These are phyloP conservation scores for Pseudoscleropodium purum DNA, from an alignment of 225 moss, liverwort and hornwort species.

Conservation along the genomic window DNA sequence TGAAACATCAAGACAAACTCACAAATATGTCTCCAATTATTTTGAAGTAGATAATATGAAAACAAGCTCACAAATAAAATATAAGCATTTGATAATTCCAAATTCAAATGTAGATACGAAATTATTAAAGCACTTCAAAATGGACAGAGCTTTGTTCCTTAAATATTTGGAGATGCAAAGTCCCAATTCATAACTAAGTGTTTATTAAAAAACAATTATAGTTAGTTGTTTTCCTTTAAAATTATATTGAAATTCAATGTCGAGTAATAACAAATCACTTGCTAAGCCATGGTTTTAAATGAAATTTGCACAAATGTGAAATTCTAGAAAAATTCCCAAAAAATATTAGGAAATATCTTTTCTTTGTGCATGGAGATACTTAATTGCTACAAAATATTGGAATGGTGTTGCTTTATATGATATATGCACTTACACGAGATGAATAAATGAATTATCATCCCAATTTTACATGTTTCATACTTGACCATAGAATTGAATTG, in stretches of 20 bases:
- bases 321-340: neutral
- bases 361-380: neutral
- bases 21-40: neutral
- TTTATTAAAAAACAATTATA: neutral
- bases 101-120: neutral
- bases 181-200: no score
- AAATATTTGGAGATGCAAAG: no score
- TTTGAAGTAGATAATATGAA: neutral
- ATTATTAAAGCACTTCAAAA: no score
- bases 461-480: neutral
- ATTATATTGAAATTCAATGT: neutral
- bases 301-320: neutral
- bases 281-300: neutral
- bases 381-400: neutral
- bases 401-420: neutral
- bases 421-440: fast-evolving
- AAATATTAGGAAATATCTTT: neutral
- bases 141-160: no score
- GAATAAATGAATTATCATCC: neutral
- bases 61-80: neutral
- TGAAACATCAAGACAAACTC: neutral
- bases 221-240: fast-evolving
- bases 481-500: neutral
- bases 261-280: neutral
- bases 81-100: neutral